phyloP scores from a whole-genome alignment of 2,329 filamentous ascomycete species.

The Fusarium transvaalense region DNA sequence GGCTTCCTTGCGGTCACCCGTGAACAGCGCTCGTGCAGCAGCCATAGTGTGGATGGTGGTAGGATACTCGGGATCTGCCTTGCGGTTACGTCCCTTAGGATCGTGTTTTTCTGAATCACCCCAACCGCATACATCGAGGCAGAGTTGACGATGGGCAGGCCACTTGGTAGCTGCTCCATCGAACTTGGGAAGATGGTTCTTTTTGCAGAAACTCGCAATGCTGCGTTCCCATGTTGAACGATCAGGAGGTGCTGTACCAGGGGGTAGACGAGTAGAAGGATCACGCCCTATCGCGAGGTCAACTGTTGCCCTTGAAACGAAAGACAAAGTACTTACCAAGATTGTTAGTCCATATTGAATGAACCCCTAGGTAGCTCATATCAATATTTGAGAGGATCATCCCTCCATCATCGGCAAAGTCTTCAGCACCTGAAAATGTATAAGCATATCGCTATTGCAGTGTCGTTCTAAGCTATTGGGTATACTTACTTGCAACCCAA shows the following conservation, averaged over 20 bases:
- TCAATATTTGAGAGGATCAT: slow-evolving; percentile 78
- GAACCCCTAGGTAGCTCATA: slow-evolving; percentile 80
- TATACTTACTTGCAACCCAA: slow-evolving; percentile 73
- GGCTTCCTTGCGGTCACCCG: slow-evolving; percentile 75
- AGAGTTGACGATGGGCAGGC: slow-evolving; percentile 79
- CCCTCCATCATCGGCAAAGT: slow-evolving; percentile 73
- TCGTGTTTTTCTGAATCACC: slow-evolving; percentile 67
- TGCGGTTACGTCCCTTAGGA: slow-evolving; percentile 58
- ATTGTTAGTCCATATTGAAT: slow-evolving; percentile 77
- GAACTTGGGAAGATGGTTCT: slow-evolving; percentile 71
- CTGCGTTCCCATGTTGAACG: slow-evolving; percentile 69
- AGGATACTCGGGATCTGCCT: slow-evolving; percentile 60
- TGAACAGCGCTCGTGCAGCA: slow-evolving; percentile 80
- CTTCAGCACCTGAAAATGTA: slow-evolving; percentile 66
- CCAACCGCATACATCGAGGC: slow-evolving; percentile 80
- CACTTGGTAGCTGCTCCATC: slow-evolving; percentile 73
- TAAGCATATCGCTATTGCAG: slow-evolving; percentile 31
- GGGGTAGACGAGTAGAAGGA: slow-evolving; percentile 61
- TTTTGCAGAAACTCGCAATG: slow-evolving; percentile 73
- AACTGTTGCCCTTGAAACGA: slow-evolving; percentile 1
- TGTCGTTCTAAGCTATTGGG: neutral
- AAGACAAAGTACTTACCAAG: slow-evolving; percentile 64
- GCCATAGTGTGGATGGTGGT: slow-evolving; percentile 76
- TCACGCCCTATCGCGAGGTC: slow-evolving; percentile 59
- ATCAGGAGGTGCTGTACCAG: slow-evolving; percentile 62